Evolutionary conservation across 2,329 filamentous ascomycete species (phyloP).

Genomic region (Penicillium sp.): DNA sequence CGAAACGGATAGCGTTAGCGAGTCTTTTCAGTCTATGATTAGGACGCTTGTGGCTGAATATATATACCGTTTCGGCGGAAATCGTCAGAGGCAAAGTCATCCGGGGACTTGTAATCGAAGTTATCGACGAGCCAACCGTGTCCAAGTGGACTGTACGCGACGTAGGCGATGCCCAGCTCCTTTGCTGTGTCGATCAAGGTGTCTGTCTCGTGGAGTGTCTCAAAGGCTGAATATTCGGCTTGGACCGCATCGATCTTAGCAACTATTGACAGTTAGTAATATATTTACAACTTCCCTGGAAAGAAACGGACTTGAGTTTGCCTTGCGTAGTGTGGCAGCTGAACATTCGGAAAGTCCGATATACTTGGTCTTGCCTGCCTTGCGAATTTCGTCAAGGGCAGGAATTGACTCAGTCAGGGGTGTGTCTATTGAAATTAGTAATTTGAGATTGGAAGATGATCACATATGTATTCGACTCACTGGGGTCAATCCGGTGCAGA

Average conservation of each 20-base stretch:
- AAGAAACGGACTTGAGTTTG: constrained; percentile 41
- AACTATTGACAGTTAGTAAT: constrained; percentile 34
- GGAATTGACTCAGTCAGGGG: constrained; percentile 51
- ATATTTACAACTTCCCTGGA: background rate
- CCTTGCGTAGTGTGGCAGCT: constrained; percentile 47
- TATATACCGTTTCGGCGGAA: constrained; percentile 38
- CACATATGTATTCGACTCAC: constrained; percentile 27
- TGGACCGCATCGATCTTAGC: constrained; percentile 51
- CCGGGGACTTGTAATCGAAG: constrained; percentile 45
- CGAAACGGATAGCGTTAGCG: background rate
- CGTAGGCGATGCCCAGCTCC: constrained; percentile 46
- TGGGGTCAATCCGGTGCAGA: constrained; percentile 33
- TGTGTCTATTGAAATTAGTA: constrained; percentile 34
- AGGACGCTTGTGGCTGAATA: background rate
- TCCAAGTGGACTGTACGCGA: constrained; percentile 50
- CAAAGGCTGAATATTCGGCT: constrained; percentile 49
- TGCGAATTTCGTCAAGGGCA: constrained; percentile 49
- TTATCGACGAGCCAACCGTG: constrained; percentile 51
- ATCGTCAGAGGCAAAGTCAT: constrained; percentile 48
- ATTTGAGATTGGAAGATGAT: too few relatives aligned
- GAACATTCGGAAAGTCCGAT: constrained; percentile 53
- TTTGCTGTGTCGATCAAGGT: constrained; percentile 44
- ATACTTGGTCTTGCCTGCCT: constrained; percentile 50
- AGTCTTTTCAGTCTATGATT: background rate
- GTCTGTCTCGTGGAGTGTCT: constrained; percentile 44